Base-by-base conservation (phyloP, 352 stramenopile genomes). In the Peronospora belbahrii region DNA sequence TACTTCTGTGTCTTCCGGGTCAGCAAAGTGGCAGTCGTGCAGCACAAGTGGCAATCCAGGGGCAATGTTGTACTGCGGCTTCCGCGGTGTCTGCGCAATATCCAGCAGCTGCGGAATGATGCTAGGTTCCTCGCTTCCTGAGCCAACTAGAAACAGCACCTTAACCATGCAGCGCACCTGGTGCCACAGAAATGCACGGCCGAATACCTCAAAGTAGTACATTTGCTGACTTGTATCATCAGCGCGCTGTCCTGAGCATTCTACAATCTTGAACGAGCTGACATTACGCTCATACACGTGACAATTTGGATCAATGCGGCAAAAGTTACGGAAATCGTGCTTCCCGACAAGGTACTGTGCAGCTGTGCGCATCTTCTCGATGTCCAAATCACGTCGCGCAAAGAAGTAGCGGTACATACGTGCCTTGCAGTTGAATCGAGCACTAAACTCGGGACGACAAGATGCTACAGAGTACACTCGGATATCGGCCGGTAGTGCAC, bases 291-390 rank as follows among this genome's bases (percentile, higher is more conserved):
- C 75, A 70, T 97, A 99, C 56, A 97, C 97, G 38, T 92, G 93
- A 19, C 98, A 96, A 47, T 97, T 97, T 6, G 92, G 80, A 70
- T 99, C 95, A 66, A 99, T 98, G 57, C 98, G 98, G 61, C 95
- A 99, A 50, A 99, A 97, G 60, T 99, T 99, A 40, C 97, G 88
- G 67, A 97, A 99, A 68, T 99, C 97, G 62, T 99, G 94, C 38
- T 85, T 74, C 7, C 97, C 97, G 3, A 98, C 74, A 40, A 99
- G 82, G 22, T 72, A 60, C 18, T 81, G 38, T 3, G 96, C 81
- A 3, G 83, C 95, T 6, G 48, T n/a, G 3, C 71, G 65, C 91
- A 99, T 99, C 4, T 59, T 62, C 3, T 70, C 67, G 20, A 93
- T 69, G 54, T 88, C 68, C 38, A 88, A 48, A 23, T 83, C 55